Base-by-base conservation (phyloP, 768 basidiomycete genomes). In the Fistulinella prunicolor region DNA sequence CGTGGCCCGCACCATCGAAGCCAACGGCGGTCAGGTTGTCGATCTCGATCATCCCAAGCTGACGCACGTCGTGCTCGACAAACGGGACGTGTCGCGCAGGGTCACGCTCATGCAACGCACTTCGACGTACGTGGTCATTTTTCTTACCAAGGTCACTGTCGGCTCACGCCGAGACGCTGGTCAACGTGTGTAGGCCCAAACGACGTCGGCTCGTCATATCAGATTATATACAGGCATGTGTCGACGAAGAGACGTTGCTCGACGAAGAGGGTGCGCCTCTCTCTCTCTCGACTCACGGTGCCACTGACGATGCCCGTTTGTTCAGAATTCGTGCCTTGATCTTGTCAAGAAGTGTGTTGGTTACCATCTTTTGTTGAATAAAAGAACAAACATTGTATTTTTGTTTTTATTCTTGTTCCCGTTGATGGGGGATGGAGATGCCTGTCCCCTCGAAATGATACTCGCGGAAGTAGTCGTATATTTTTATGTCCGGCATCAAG, bases 1-100 rank as follows among this genome's bases (percentile, higher is more conserved):
- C 45, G 53, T 86, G 7, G 67, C 72, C 12, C 71, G 69, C 45
- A 60, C 75, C 9, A 83, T 96, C 46, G 65, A 55, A 21, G 72
- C 78, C 13, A 82, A 91, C 55, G 93, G 93, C 36, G 94, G 94
- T 1, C 76, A 69, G 41, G 58, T 94, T 8, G 83, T 77, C 10
- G 79, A 77, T 46, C 72, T 96, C 3, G 69, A 78, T 46, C 83
- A 96, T 43, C 76, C 85, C 20, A 89, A 85, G 61, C 71, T 97
- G 34, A 95, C 94, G 0, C 94, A 98, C 64, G 69, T 95, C 38
- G 72, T 96, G 35, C 63, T 94, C 44, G 88, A 94, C 70, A 88
- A 88, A 67, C 82, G 86, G 9, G 92, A 94, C 56, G 77, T 77
- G 40, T 83, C 79, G 54, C 81, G 91, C 30, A 82, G 89, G 45